Evolutionary conservation across 2,329 filamentous ascomycete genomes (phyloP), one percentile per base, ranked within the genome.

Genomic region (Fusarium sp.): DNA sequence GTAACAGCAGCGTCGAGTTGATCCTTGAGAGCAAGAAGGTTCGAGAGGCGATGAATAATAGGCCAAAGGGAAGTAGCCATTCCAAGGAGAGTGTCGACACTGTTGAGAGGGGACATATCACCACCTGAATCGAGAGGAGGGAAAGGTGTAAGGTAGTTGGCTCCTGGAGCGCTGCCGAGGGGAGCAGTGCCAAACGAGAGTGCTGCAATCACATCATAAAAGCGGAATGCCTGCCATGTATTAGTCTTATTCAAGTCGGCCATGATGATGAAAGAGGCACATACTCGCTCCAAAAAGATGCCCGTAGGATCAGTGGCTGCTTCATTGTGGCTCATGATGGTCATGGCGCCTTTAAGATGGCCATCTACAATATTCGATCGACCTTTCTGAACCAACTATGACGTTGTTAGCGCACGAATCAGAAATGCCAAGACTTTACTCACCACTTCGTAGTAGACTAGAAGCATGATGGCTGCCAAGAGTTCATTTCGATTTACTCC

Each of bases 141-240:
- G 42, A 88, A 82, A 1, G 87, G 86, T 4, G 86, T 79, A 3
- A 88, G 82, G 27, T 85, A 84, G 18, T 85, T 84, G 6, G 84
- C 83, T 14, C 85, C 84, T 3, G 87, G 85, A 4, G 87, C 84
- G 14, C 83, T 85, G 2, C 88, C 88, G 14, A 91, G 83, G 2
- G 89, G 89, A 6, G 88, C 83, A 14, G 88, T 90, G 64, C 89
- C 89, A 60, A 91, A 86, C 0, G 90, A 92, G 34, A 92, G 82
- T 2, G 90, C 89, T 7, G 89, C 87, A 65, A 91, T 91, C 24
- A 92, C 90, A 77, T 92, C 90, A 80, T 92, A 91, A 75, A 91
- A 92, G 7, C 88, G 87, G 74, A 92, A 92, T 2, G 89, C 89
- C 89, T 91, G 64, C 34, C 37, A 27, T 20, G 16, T 16, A 27